These are phyloP conservation scores for Entamoeba invadens DNA, from an alignment of 208 protist species.

Conservation along the genomic window DNA sequence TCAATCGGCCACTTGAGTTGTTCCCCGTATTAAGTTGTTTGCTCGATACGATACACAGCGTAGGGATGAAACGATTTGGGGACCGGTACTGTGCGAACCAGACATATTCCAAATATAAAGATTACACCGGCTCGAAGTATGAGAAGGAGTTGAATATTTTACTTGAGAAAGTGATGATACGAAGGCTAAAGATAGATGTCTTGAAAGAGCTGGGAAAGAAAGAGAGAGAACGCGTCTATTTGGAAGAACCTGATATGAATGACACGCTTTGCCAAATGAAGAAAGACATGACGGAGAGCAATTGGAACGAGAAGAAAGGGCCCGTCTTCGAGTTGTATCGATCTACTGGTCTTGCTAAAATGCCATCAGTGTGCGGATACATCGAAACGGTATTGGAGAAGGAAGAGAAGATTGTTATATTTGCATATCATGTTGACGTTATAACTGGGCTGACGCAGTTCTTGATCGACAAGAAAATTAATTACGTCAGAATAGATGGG, in stretches of 20 bases:
- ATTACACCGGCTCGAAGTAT: not conserved
- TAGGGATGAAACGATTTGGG: constrained; percentile 3
- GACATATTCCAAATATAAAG: not conserved
- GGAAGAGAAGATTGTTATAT: constrained; percentile 11
- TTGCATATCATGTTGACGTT: constrained; percentile 16
- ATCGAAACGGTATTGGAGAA: not conserved
- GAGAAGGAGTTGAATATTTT: constrained; percentile 11
- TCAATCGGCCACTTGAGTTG: constrained; percentile 11
- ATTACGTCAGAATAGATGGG: constrained; percentile 7
- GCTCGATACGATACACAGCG: not conserved
- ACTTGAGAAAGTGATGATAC: constrained; percentile 5
- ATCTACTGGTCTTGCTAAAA: constrained; percentile 1
- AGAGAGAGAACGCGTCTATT: not conserved
- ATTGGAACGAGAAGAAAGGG: not conserved
- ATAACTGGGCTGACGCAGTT: constrained; percentile 3
- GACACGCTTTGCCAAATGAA: not conserved
- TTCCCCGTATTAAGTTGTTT: constrained; percentile 3
- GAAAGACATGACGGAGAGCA: not conserved
- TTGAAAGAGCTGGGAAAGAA: constrained; percentile 13
- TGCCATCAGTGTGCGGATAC: not conserved
- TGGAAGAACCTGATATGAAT: not conserved
- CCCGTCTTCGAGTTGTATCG: not conserved
- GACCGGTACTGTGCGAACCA: constrained; percentile 10
- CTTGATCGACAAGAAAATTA: not conserved
- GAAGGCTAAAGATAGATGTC: constrained; percentile 14